Conservation (phyloP, 129 eudicot genomes). For the Centaurea solstitialis region DNA sequence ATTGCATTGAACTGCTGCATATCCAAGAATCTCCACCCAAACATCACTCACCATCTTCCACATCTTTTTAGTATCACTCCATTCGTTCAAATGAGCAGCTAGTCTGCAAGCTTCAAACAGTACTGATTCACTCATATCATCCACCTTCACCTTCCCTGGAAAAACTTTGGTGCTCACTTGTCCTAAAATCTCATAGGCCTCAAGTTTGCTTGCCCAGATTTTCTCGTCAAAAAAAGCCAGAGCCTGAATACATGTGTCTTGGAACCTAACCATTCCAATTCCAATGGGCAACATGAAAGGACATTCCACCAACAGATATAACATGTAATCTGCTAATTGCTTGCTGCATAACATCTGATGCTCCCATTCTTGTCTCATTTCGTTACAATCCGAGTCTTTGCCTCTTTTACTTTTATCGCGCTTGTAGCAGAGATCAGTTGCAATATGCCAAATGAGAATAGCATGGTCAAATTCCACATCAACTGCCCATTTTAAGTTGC, state of each 20-base stretch:
- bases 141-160: slow-evolving; percentile 45
- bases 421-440: slow-evolving; percentile 32
- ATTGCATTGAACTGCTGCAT: slow-evolving; percentile 44
- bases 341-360: slow-evolving; percentile 22
- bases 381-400: neutral
- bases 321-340: slow-evolving; percentile 43
- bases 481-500: slow-evolving; percentile 19
- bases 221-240: slow-evolving; percentile 34
- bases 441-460: slow-evolving; percentile 43
- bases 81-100: slow-evolving; percentile 26
- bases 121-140: slow-evolving; percentile 46
- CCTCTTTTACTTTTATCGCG: neutral
- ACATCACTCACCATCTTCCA: slow-evolving; percentile 39
- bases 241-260: slow-evolving; percentile 49
- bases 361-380: slow-evolving; percentile 16
- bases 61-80: slow-evolving; percentile 4
- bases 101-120: slow-evolving; percentile 47
- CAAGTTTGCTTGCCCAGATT: slow-evolving; percentile 1
- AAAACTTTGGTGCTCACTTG: slow-evolving; percentile 35
- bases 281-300: slow-evolving; percentile 63
- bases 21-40: slow-evolving; percentile 48
- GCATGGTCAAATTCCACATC: slow-evolving; percentile 36
- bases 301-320: slow-evolving; percentile 45
- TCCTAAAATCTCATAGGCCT: slow-evolving; percentile 28
- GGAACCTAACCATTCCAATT: slow-evolving; percentile 52